Conservation (phyloP, 805 yeast genomes). For the Candida hispaniensis region DNA sequence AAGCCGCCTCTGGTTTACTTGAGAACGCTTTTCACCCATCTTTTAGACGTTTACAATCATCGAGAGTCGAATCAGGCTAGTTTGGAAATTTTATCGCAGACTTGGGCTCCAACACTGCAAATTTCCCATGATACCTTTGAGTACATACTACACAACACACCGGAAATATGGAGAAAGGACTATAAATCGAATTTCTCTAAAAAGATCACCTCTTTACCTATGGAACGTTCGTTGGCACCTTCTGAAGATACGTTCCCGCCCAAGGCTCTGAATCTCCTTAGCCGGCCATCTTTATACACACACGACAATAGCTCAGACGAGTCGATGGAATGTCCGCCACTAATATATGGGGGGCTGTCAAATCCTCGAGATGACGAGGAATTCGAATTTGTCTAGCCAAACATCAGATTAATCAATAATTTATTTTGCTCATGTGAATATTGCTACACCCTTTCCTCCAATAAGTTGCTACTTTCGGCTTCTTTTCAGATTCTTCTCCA, state of each 20-base stretch:
- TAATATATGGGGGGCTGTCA: not conserved
- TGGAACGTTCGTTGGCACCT: conserved; percentile 6
- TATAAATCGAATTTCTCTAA: no score
- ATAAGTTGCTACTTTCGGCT: conserved; percentile 5
- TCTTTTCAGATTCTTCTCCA: conserved; percentile 52
- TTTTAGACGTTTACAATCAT: conserved; percentile 15
- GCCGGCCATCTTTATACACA: conserved; percentile 6
- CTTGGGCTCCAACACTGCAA: conserved; percentile 2
- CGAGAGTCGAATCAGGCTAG: conserved; percentile 13
- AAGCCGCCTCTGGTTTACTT: conserved; percentile 8
- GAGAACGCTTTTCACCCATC: conserved; percentile 3
- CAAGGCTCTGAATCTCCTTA: not conserved
- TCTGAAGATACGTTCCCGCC: conserved; percentile 7
- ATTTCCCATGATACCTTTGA: conserved; percentile 3
- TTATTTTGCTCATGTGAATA: not conserved
- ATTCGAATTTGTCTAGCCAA: not conserved
- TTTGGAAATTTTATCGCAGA: conserved; percentile 1
- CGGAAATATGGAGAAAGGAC: conserved; percentile 12
- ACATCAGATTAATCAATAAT: not conserved
- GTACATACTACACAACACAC: conserved; percentile 2
- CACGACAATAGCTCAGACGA: conserved; percentile 12
- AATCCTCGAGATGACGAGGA: not conserved
- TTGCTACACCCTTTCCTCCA: not conserved
- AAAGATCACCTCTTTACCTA: no score
- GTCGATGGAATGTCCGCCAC: conserved; percentile 7